Base-by-base conservation (phyloP, 2,329 filamentous ascomycete species). In the Xylariaceae sp. region DNA sequence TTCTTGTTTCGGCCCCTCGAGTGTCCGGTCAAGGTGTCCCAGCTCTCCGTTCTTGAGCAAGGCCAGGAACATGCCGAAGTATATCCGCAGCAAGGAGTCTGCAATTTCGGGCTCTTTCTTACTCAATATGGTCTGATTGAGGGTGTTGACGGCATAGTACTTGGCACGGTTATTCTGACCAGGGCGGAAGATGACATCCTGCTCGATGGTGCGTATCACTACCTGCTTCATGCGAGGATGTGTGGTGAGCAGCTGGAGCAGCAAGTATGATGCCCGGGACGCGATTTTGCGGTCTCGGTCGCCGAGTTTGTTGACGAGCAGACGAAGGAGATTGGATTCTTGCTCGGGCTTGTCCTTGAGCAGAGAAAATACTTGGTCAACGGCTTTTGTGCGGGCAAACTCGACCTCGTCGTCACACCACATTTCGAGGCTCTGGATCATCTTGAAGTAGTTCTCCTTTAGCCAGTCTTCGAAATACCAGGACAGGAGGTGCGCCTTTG, bases 381-480 rank as follows among this genome's bases (percentile, higher is more conserved):
- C 74, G 3, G 90, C 85, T 50, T 87, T 81, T 34, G 83, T 85
- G 44, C 94, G 82, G 28, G 94, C 88, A 63, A 90, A 97, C 57
- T 94, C 87, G 38, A 98, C 85, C 66, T 97, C 92, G 53, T 98
- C 92, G 39, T 85, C 87, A 60, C 87, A 94, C 87, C 92, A 96
- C 9, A 78, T 74, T 62, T 98, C 92, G 12, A 98, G 73, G 31
- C 94, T 77, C 63, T 95, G 90, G 41, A 98, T 75, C 50, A 97
- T 78, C 53, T 90, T 88, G 62, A 97, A 98, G 62, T 94, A 98
- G 24, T 83, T 81, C 43, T 84, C 81, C 68, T 98, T 98, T 41
- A 98, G 68, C 84, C 90, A 96, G 59, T 96, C 87, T 62, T 98
- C 92, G 51, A 85, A 98, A 1, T 81, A 81, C 90, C 90, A 98